Conservation (phyloP, 2,329 filamentous ascomycete species). For the Ramularia collo-cygni region DNA sequence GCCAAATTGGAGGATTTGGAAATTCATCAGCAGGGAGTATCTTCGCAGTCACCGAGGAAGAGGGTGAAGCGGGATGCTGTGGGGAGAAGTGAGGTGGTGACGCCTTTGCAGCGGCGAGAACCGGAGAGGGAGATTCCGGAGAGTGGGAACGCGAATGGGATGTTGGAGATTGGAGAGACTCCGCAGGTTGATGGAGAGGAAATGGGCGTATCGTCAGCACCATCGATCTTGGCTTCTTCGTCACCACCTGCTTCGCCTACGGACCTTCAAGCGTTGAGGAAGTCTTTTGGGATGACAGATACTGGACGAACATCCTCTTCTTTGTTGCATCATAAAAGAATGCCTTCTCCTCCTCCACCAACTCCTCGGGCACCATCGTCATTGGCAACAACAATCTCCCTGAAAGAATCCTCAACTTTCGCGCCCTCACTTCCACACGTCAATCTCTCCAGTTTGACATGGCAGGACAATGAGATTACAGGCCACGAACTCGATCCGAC, state of each 20-base stretch:
- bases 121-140: slow-evolving; percentile 8
- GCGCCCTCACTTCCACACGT: slow-evolving; percentile 5
- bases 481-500: slow-evolving; percentile 47
- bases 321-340: too few relatives aligned
- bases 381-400: slow-evolving; percentile 2
- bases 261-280: too few relatives aligned
- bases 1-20: slow-evolving; percentile 21
- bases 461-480: slow-evolving; percentile 58
- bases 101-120: background rate
- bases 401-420: slow-evolving; percentile 5
- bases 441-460: slow-evolving; percentile 36
- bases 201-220: too few relatives aligned
- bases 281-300: too few relatives aligned
- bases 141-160: slow-evolving; percentile 1
- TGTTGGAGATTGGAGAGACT: slow-evolving; percentile 16
- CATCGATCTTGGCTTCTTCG: too few relatives aligned
- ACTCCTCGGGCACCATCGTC: slow-evolving; percentile 9
- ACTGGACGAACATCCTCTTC: too few relatives aligned
- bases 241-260: too few relatives aligned
- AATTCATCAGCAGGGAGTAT: too few relatives aligned
- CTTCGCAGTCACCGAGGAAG: slow-evolving; percentile 17
- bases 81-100: slow-evolving; percentile 1
- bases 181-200: too few relatives aligned
- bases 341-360: slow-evolving; percentile 12
- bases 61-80: slow-evolving; percentile 14